Base-by-base conservation (phyloP, 164 flowering plant species). In the Magnolia sinica region DNA sequence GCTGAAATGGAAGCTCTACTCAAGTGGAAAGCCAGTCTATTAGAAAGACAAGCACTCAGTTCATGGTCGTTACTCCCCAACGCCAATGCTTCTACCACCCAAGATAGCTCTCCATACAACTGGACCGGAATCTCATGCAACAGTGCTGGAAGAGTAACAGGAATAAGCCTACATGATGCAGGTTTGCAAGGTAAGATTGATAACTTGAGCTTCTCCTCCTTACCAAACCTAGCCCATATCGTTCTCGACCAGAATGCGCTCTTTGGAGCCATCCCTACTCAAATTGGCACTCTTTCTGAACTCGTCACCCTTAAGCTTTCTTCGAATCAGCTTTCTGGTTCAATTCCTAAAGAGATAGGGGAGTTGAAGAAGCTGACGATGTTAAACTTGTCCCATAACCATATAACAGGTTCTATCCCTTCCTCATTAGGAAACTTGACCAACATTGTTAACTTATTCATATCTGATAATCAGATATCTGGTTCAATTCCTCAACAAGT, bases 261-360 rank as follows among this genome's bases (percentile, higher is more conserved):
- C 73, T 4, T 9, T 7, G 83, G 83, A 18, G 10, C 70, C 6
- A 80, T 84, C 19, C 86, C 86, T 1, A 0, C 66, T 11, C 64
- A 45, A 7, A 80, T 84, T 37, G 82, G 83, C 10, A 10, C 45
- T 10, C 78, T 78, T 49, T 74, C 81, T 19, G 78, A 82, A 3
- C 82, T 84, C 50, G 20, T 37, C 7, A 50, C 64, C 68, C 81
- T 82, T 27, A 74, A 76, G 18, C 80, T 84, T 13, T 82, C 82
- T 8, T 45, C 51, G 1, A 82, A 82, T 70, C 65, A 16, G 20
- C 63, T 84, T 22, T 67, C 73, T 14, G 81, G 84, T 5, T 10
- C 74, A 11, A 68, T 82, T 23, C 87, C 87, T 2, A 3, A 59
- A 4, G 81, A 84, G 69, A 82, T 84, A 27, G 85, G 83, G 4